phyloP scores from a whole-genome alignment of 495 filamentous ascomycete species.

The Lasiosphaeria miniovina region DNA sequence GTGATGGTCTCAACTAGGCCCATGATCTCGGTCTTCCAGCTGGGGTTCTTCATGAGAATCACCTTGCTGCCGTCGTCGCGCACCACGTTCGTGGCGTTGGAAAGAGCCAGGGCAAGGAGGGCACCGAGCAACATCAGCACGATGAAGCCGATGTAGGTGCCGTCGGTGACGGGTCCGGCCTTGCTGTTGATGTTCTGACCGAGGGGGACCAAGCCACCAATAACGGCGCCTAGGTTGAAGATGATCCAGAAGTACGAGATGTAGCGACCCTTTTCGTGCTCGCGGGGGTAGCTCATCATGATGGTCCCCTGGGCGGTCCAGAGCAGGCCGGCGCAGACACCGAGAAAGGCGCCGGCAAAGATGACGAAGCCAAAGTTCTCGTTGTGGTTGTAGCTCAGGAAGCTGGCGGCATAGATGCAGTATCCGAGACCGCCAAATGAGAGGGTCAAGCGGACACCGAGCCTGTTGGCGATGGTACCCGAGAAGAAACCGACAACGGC shows the following conservation, averaged over 20 bases:
- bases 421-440: conserved; percentile 84
- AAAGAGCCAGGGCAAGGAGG: conserved; percentile 66
- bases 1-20: conserved; percentile 75
- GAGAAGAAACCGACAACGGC: conserved; percentile 85
- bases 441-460: conserved; percentile 71
- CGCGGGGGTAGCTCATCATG: conserved; percentile 91
- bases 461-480: conserved; percentile 70
- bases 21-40: conserved; percentile 71
- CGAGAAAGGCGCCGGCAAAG: conserved; percentile 70
- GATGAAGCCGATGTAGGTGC: conserved; percentile 89
- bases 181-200: conserved; percentile 71
- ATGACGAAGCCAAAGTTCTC: conserved; percentile 72
- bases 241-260: conserved; percentile 94
- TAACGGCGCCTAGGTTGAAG: conserved; percentile 90
- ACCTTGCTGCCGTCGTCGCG: conserved; percentile 74
- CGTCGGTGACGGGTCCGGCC: conserved; percentile 64
- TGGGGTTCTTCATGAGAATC: conserved; percentile 84
- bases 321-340: conserved; percentile 78
- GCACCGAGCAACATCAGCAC: conserved; percentile 80
- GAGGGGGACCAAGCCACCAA: conserved; percentile 81
- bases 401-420: conserved; percentile 73
- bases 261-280: conserved; percentile 79
- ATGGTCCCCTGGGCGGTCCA: conserved; percentile 94
- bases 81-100: conserved; percentile 71
- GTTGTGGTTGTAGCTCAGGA: conserved; percentile 80